These are phyloP conservation scores for Gossypium anomalum DNA, from an alignment of 345 rosid genomes.

Conservation along the genomic window DNA sequence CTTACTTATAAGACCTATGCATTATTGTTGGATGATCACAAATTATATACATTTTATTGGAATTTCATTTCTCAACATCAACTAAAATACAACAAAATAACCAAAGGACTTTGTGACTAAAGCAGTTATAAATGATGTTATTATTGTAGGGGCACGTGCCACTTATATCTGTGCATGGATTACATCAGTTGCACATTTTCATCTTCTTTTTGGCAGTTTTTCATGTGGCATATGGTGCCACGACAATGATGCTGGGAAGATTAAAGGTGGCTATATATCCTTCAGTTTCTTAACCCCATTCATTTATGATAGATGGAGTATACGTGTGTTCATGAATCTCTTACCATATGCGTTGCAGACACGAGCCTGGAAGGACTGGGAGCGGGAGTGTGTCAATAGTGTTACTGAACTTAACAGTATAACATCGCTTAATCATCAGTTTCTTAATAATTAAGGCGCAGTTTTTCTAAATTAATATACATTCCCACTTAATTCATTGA, in stretches of 20 bases:
- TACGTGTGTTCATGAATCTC: neutral
- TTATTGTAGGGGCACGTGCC: conserved; percentile 64
- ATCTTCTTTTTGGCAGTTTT: conserved; percentile 92
- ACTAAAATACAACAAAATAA: too few relatives aligned
- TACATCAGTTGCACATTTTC: conserved; percentile 92
- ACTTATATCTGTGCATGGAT: conserved; percentile 66
- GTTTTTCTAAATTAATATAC: too few relatives aligned
- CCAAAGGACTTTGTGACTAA: neutral
- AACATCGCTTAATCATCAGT: neutral
- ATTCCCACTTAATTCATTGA: too few relatives aligned
- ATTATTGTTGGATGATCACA: too few relatives aligned
- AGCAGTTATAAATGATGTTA: conserved; percentile 12
- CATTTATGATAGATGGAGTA: neutral
- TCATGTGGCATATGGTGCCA: conserved; percentile 72
- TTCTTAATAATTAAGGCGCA: neutral
- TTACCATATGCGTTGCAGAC: conserved; percentile 41
- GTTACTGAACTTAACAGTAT: conserved; percentile 40
- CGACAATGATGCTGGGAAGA: conserved; percentile 87
- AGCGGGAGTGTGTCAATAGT: conserved; percentile 28
- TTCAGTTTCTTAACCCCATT: neutral
- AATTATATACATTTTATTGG: too few relatives aligned
- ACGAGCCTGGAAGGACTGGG: conserved; percentile 93
- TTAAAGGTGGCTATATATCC: conserved; percentile 47
- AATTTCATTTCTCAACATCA: too few relatives aligned
- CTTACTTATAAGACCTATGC: too few relatives aligned